Conservation (phyloP, 371 early-diverging fungal species). For the Saksenaea vasiformis region DNA sequence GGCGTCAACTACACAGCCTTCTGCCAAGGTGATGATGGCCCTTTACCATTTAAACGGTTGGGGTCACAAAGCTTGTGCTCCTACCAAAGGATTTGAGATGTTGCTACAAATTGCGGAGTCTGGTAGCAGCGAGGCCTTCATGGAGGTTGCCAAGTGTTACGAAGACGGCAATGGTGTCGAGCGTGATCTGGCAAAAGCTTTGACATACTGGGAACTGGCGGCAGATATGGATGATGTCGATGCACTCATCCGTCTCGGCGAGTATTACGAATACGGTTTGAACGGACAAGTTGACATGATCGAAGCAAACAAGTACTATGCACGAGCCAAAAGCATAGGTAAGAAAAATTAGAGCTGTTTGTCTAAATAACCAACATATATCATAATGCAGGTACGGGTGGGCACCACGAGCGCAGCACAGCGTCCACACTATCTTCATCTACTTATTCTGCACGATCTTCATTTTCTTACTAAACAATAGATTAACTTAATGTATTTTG, state of each 20-base stretch:
- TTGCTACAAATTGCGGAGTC: conserved; percentile 17
- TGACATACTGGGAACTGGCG: conserved; percentile 33
- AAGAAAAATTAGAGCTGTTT: too few relatives aligned
- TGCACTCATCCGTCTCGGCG: conserved; percentile 24
- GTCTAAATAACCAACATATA: neutral
- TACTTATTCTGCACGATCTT: neutral
- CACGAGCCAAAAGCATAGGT: neutral
- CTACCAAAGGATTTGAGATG: conserved; percentile 11
- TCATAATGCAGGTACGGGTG: neutral
- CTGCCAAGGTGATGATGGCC: conserved; percentile 27
- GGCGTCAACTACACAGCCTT: neutral
- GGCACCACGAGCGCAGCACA: neutral
- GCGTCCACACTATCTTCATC: neutral
- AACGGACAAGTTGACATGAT: conserved; percentile 13
- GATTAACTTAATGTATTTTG: neutral
- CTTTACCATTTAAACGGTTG: conserved; percentile 30
- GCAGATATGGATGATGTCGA: conserved; percentile 25
- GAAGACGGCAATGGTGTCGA: conserved; percentile 26
- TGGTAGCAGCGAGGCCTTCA: conserved; percentile 16
- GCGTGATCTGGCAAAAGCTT: conserved; percentile 19
- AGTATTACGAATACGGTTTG: conserved; percentile 28
- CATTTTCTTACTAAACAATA: neutral
- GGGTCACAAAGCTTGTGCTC: conserved; percentile 15
- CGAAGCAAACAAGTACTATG: conserved; percentile 13
- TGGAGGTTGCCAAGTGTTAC: conserved; percentile 27